Conservation (phyloP, 225 moss, liverwort and hornwort genomes). For the Pleurozium schreberi region DNA sequence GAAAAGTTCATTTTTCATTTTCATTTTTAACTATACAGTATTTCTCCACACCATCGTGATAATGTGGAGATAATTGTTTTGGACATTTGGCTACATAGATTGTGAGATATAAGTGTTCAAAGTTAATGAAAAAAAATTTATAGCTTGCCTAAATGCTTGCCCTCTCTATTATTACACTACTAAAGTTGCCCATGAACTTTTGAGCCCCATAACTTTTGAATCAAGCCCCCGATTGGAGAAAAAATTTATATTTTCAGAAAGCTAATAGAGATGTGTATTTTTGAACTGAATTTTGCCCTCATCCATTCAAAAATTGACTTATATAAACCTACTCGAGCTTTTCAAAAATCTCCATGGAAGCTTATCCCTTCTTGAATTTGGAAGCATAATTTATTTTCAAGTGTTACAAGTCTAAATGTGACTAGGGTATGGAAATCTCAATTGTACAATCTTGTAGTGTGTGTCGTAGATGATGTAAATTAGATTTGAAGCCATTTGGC, state of each 20-base stretch:
- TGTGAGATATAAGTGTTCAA: neutral
- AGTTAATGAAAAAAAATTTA: neutral
- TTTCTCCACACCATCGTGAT: accelerated
- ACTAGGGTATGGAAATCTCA: no score
- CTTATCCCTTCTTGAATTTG: no score
- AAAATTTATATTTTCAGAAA: accelerated
- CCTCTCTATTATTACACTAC: neutral
- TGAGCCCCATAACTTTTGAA: neutral
- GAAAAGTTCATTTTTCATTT: neutral
- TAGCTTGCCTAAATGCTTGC: accelerated
- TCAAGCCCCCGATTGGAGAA: accelerated
- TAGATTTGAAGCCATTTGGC: no score
- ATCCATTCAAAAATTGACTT: neutral
- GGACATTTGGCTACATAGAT: neutral
- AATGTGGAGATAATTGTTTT: no score
- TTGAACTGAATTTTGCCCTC: neutral
- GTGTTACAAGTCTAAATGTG: no score
- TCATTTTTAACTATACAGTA: neutral
- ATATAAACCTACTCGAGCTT: neutral
- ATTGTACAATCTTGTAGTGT: no score
- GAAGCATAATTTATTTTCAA: no score
- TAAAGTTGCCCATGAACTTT: accelerated
- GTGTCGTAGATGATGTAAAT: no score
- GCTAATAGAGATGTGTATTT: neutral
- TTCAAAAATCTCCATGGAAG: accelerated